A percentile compares a stretch with the other conserved stretches of the same genome.
These are phyloP conservation scores for Colletotrichum lentis DNA, from an alignment of 2,329 filamentous ascomycete species.

Conservation along the genomic window DNA sequence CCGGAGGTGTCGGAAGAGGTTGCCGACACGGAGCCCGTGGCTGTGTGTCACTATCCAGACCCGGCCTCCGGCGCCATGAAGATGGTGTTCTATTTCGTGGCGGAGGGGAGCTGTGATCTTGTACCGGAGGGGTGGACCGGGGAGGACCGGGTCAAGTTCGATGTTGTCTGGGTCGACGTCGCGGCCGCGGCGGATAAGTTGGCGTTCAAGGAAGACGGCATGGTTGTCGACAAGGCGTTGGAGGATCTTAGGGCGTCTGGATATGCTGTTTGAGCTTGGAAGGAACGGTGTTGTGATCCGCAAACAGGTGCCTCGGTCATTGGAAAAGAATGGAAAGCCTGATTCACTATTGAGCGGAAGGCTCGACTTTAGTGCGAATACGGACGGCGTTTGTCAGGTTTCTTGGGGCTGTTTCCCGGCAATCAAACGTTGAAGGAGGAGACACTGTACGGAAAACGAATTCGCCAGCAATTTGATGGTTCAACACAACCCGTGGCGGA, in stretches of 20 bases:
- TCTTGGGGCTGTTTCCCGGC: not conserved
- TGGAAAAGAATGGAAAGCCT: not conserved
- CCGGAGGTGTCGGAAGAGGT: conserved; percentile 43
- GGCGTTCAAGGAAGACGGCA: conserved; percentile 41
- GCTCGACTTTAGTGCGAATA: not conserved
- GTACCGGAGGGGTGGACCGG: conserved; percentile 21
- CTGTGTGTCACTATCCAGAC: conserved; percentile 49
- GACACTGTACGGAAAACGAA: too few species aligned
- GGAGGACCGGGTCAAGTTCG: conserved; percentile 42
- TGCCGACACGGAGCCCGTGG: conserved; percentile 49
- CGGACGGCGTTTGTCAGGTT: not conserved
- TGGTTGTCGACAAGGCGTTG: conserved; percentile 44
- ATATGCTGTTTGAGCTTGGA: conserved; percentile 40
- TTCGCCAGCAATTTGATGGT: too few species aligned
- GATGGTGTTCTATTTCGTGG: conserved; percentile 53
- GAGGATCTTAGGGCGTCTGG: conserved; percentile 42
- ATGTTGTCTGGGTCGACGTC: conserved; percentile 44
- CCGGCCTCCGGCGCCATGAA: conserved; percentile 49
- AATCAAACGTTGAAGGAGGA: too few species aligned
- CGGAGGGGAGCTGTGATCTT: conserved; percentile 44
- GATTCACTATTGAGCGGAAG: not conserved
- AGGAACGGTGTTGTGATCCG: not conserved
- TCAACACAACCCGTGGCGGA: not conserved
- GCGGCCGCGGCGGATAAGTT: conserved; percentile 40
- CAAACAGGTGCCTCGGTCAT: not conserved